Percentiles rank a stretch among this genome's conserved stretches.
Evolutionary conservation across 352 stramenopile genomes (phyloP).

Genomic region (Globisporangium barbulae): DNA sequence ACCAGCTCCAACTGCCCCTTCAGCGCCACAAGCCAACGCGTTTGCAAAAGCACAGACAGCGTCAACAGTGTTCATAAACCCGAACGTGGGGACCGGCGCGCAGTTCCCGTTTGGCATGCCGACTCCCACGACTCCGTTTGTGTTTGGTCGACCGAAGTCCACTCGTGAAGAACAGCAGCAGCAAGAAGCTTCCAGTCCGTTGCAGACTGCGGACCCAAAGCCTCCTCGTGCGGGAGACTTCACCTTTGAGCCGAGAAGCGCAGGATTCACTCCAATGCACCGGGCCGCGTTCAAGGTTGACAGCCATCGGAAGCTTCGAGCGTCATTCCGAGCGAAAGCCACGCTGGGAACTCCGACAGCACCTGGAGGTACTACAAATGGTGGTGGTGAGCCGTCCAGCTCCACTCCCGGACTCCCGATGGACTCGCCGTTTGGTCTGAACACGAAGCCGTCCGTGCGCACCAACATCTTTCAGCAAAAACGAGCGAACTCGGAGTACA

Average conservation of each 20-base stretch:
- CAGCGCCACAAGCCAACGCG: background rate
- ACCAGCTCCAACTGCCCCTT: background rate
- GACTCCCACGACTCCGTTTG: constrained; percentile 15
- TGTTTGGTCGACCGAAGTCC: constrained; percentile 18
- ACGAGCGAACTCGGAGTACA: constrained; percentile 22
- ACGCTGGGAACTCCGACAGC: constrained; percentile 22
- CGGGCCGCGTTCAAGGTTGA: constrained; percentile 5
- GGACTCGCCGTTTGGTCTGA: constrained; percentile 31
- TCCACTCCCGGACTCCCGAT: constrained; percentile 10
- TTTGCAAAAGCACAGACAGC: background rate
- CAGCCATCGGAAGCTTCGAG: constrained; percentile 16
- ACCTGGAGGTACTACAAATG: background rate
- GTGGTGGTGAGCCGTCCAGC: background rate
- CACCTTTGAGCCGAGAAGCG: constrained; percentile 9
- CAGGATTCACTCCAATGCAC: constrained; percentile 1
- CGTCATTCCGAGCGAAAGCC: constrained; percentile 34
- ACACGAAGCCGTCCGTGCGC: constrained; percentile 12
- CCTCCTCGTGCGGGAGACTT: constrained; percentile 7
- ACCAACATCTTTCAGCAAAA: constrained; percentile 30
- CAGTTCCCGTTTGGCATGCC: constrained; percentile 27
- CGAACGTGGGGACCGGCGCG: constrained; percentile 8
- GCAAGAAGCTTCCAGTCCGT: background rate
- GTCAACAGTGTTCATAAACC: constrained; percentile 8
- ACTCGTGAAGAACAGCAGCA: background rate
- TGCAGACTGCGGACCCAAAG: background rate